These are phyloP conservation scores for Podospora didyma DNA, from an alignment of 495 filamentous ascomycete species.

Conservation along the genomic window DNA sequence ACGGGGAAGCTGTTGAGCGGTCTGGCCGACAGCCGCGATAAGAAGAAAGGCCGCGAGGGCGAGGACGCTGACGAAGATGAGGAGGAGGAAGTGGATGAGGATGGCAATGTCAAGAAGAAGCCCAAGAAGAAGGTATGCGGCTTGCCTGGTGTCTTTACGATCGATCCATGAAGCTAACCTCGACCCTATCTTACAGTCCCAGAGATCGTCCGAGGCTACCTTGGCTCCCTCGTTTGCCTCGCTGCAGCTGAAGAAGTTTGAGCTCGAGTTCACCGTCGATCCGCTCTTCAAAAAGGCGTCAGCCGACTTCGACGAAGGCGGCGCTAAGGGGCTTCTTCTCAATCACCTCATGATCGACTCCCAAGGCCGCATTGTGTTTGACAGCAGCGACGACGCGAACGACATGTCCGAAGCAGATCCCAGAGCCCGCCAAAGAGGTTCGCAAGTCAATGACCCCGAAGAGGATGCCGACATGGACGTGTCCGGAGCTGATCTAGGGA, in stretches of 20 bases:
- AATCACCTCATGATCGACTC: constrained; percentile 94
- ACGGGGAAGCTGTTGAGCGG: constrained; percentile 94
- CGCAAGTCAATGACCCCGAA: constrained; percentile 46
- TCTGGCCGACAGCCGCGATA: constrained; percentile 84
- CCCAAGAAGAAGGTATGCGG: constrained; percentile 58
- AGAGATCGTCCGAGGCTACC: constrained; percentile 87
- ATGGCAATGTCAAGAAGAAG: constrained; percentile 72
- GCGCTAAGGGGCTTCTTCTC: constrained; percentile 89
- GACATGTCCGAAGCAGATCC: constrained; percentile 47
- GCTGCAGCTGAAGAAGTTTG: constrained; percentile 92
- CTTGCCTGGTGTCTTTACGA: neutral
- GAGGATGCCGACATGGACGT: constrained; percentile 42
- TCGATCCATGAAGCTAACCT: neutral
- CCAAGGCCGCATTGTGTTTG: constrained; percentile 91
- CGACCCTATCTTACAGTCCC: constrained; percentile 22
- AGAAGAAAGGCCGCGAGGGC: constrained; percentile 54
- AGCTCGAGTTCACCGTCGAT: constrained; percentile 94
- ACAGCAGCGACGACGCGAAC: constrained; percentile 88
- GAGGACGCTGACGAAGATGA: constrained; percentile 69
- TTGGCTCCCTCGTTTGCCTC: constrained; percentile 83
- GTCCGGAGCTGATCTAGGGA: constrained; percentile 24
- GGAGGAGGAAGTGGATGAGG: constrained; percentile 72
- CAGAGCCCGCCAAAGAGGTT: constrained; percentile 37
- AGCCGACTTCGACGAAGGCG: constrained; percentile 97
- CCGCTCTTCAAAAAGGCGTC: constrained; percentile 98